phyloP scores from a whole-genome alignment of 2,329 filamentous ascomycete species.

The Cladophialophora chaetospira region DNA sequence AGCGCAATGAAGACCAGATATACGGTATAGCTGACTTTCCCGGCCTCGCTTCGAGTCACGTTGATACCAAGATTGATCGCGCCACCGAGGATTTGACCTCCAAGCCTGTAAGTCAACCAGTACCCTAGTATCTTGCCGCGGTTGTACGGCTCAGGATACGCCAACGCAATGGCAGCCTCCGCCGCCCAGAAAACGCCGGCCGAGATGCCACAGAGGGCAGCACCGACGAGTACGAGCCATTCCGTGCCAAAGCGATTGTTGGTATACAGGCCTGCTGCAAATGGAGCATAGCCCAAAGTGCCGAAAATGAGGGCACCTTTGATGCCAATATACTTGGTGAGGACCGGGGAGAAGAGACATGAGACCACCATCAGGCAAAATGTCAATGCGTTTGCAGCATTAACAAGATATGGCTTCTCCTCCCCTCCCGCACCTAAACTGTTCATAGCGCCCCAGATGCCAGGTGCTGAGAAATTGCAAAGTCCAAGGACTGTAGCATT shows the following conservation, averaged over 20 bases:
- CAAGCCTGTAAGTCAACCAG: constrained; percentile 65
- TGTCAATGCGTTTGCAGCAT: constrained; percentile 69
- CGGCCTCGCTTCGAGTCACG: constrained; percentile 56
- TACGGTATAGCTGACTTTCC: constrained; percentile 69
- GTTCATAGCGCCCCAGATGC: constrained; percentile 54
- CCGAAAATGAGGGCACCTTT: constrained; percentile 71
- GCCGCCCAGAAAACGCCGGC: constrained; percentile 76
- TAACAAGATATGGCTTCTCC: constrained; percentile 66
- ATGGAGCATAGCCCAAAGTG: constrained; percentile 72
- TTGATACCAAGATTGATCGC: constrained; percentile 72
- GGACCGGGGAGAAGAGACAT: constrained; percentile 64
- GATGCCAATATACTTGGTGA: constrained; percentile 70
- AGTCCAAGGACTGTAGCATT: constrained; percentile 72
- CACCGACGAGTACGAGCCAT: constrained; percentile 70
- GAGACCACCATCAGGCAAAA: constrained; percentile 74
- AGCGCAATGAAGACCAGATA: constrained; percentile 71
- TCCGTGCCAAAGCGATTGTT: constrained; percentile 70
- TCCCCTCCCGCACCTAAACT: constrained; percentile 70
- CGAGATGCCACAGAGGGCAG: constrained; percentile 68
- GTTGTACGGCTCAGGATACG: constrained; percentile 71
- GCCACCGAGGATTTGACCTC: constrained; percentile 70
- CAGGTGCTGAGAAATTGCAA: constrained; percentile 53
- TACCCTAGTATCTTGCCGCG: constrained; percentile 66
- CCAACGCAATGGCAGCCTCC: constrained; percentile 71
- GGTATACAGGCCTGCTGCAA: constrained; percentile 69